Conservation (phyloP, 2,329 filamentous ascomycete genomes). For the Xylaria sp. region DNA sequence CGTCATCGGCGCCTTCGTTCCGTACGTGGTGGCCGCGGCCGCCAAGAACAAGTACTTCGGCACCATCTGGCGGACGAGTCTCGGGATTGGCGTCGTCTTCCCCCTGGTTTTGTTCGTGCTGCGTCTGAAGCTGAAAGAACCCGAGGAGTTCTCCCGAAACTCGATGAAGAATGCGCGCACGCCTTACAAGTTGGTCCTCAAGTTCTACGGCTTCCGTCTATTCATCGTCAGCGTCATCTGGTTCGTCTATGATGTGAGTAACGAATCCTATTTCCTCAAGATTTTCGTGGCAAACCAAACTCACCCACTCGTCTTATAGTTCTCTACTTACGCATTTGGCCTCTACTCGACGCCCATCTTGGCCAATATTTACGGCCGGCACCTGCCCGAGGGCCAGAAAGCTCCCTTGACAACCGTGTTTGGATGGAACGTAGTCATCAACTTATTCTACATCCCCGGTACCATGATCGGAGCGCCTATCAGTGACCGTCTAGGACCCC, state of each 20-base stretch:
- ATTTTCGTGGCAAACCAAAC: not conserved
- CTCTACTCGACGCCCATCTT: conserved; percentile 84
- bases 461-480: conserved; percentile 77
- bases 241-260: conserved; percentile 77
- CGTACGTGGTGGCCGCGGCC: conserved; percentile 64
- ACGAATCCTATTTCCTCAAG: not conserved
- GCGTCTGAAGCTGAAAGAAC: conserved; percentile 76
- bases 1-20: conserved; percentile 78
- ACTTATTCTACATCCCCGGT: conserved; percentile 87
- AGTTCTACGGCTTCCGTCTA: conserved; percentile 78
- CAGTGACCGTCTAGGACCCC: conserved; percentile 80
- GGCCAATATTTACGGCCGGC: conserved; percentile 64
- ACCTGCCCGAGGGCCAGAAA: conserved; percentile 44
- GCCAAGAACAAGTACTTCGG: conserved; percentile 66
- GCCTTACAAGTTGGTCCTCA: conserved; percentile 60
- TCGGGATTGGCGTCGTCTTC: conserved; percentile 81
- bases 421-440: conserved; percentile 88
- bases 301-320: conserved; percentile 51
- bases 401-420: conserved; percentile 77
- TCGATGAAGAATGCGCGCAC: conserved; percentile 66
- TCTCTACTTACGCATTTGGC: conserved; percentile 82
- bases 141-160: conserved; percentile 75
- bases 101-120: conserved; percentile 73
- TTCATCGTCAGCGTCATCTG: conserved; percentile 74
- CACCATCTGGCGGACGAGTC: conserved; percentile 80